Evolutionary conservation across 2,329 filamentous ascomycete genomes (phyloP).

Genomic region (Aspergillus japonicus): DNA sequence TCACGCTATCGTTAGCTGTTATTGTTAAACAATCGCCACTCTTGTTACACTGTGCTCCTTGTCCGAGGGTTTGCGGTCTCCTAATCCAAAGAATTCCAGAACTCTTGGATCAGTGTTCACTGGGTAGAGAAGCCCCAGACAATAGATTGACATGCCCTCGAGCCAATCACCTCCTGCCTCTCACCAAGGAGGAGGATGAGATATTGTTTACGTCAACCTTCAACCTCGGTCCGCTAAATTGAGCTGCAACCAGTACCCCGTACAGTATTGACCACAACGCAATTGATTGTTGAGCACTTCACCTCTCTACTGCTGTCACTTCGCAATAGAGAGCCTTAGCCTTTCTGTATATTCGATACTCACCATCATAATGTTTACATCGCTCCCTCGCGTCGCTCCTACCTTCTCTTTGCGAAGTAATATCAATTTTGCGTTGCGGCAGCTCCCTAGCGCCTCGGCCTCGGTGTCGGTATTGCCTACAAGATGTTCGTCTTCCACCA

Average conservation of each 20-base stretch:
- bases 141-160: not conserved
- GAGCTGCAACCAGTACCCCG: not conserved
- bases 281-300: not conserved
- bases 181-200: not conserved
- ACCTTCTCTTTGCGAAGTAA: conserved; percentile 8
- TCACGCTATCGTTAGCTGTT: no score
- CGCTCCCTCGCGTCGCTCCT: conserved; percentile 3
- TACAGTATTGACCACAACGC: not conserved
- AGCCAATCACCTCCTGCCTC: not conserved
- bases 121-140: no score
- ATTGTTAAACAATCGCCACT: no score
- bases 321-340: not conserved
- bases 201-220: conserved; percentile 3
- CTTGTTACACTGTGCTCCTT: no score
- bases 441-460: conserved; percentile 11
- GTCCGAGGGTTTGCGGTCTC: no score
- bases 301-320: no score
- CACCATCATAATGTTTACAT: conserved; percentile 10
- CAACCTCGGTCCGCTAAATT: not conserved
- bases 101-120: no score
- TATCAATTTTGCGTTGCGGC: conserved; percentile 6
- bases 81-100: no score
- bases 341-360: not conserved
- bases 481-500: conserved; percentile 22
- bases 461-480: conserved; percentile 7